Base-by-base conservation (phyloP, 2,329 filamentous ascomycete genomes). In the Colletotrichum sp. region DNA sequence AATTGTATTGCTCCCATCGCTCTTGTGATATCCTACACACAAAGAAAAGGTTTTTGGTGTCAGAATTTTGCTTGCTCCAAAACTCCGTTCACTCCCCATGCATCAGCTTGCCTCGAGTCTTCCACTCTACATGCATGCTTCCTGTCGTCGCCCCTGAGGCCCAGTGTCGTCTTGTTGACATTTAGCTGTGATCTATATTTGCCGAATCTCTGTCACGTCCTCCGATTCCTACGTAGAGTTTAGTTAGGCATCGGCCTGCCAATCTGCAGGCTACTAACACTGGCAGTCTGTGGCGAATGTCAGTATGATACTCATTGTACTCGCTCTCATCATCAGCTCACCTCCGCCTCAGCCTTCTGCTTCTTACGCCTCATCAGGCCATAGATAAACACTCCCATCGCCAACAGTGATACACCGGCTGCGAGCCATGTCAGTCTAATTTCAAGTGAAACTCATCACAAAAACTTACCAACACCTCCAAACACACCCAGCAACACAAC, bases 181-280 rank as follows among this genome's bases (percentile, higher is more conserved):
- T 26, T 38, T 28, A 34, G 18, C 28, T 30, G 21, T 43, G 24
- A n/a, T n/a, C 21, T 64, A 64, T 38, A 64, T 64, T 18, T 64
- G 32, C 12, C 61, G 6, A 24, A 32, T 32, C 55, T 67, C 28
- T n/a, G 21, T 30, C 5, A 8, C 21, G 16, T 52, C 43, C 48
- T 36, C 28, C 8, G 9, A 36, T 60, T 16, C 36, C 32, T 65
- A 12, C n/a, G 26, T 57, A 52, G 15, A 68, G 3, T n/a, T 43
- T 68, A 76, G 43, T 38, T 69, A 18, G 70, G 74, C 65, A 76
- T 69, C 5, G 74, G 74, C 24, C 74, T 73, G 24, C 74, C 74
- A 24, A 76, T 76, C 7, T 76, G 74, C 65, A 76, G 43, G 18
- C 38, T 76, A 43, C 64, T 55, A 8, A 76, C 64, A 4, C 70